Evolutionary conservation across 352 stramenopile species (phyloP), one percentile per base, ranked within the genome.

Genomic region (Phytophthora nicotianae): DNA sequence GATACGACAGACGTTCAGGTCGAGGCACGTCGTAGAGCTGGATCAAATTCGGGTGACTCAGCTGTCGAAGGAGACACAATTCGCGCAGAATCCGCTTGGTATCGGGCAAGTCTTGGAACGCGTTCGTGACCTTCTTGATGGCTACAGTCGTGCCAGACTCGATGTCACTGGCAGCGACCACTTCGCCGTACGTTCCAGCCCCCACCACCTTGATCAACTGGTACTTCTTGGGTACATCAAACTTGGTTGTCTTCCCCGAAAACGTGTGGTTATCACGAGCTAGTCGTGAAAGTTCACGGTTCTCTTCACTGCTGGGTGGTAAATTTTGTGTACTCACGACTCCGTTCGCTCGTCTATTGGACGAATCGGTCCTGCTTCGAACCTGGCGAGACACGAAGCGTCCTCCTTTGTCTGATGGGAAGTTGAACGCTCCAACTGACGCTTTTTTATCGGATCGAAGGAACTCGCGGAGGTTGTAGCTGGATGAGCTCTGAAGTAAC

Each of bases 1-100:
- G 96, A 62, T 98, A 96, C 58, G 92, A 90, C 14, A 98, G 76
- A 26, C 93, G 91, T 58, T 91, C 82, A 2, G 97, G 96, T 3
- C 93, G 90, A 64, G 97, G 86, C 43, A 98, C 87, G 68, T 98
- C 95, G 40, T 95, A 85, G 45, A 99, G 86, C 27, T 84, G 75
- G 32, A 99, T 97, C 50, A 99, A 78, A 48, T 98, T 97, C 11
- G 95, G 84, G 37, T 96, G 90, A 4, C 72, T 72, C 73, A 98
- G 62, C 46, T 96, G 86, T 4, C 88, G 75, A 27, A 98, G 72
- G 27, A 98, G 62, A 43, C 87, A 91, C 47, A 99, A 86, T 65
- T 99, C 97, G 10, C 97, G 84, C 4, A 99, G 77, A 47, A 99
- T 98, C 32, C 98, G 90, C 74, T 92, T 91, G 4, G 86, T 92